These are phyloP conservation scores for Huntiella abstrusa DNA, from an alignment of 2,329 filamentous ascomycete genomes.

Conservation along the genomic window DNA sequence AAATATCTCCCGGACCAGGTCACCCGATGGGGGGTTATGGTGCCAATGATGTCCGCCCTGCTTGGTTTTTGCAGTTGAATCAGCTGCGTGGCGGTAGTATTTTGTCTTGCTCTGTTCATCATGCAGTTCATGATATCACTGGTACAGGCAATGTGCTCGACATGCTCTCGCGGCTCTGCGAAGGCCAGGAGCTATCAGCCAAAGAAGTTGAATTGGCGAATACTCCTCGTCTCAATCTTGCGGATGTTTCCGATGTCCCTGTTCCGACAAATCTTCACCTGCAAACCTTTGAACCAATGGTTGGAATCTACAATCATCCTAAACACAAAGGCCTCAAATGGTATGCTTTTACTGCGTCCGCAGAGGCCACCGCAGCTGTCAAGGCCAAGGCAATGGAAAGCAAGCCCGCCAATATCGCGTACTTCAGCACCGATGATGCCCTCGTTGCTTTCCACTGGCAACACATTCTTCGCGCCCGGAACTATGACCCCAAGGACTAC, in stretches of 20 bases:
- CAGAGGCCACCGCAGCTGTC: neutral
- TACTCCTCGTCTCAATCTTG: neutral
- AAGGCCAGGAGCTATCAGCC: neutral
- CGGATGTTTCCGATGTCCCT: neutral
- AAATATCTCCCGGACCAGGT: neutral
- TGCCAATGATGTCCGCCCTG: neutral
- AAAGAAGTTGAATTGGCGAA: constrained; percentile 2
- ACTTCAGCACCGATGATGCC: constrained; percentile 4
- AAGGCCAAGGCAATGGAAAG: neutral
- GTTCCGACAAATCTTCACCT: neutral
- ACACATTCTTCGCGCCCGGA: neutral
- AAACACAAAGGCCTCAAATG: neutral
- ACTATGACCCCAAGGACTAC: no score
- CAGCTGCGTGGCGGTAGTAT: neutral
- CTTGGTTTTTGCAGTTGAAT: neutral
- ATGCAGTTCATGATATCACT: constrained; percentile 1
- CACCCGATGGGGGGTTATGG: neutral
- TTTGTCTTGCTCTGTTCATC: neutral
- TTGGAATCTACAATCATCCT: neutral
- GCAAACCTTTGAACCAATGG: neutral
- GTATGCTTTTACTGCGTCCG: neutral
- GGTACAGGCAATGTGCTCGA: neutral
- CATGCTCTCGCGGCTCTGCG: neutral
- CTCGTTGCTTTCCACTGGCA: neutral
- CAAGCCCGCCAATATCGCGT: neutral